Evolutionary conservation across 352 stramenopile species (phyloP).

Genomic region (Phytophthora europaea): DNA sequence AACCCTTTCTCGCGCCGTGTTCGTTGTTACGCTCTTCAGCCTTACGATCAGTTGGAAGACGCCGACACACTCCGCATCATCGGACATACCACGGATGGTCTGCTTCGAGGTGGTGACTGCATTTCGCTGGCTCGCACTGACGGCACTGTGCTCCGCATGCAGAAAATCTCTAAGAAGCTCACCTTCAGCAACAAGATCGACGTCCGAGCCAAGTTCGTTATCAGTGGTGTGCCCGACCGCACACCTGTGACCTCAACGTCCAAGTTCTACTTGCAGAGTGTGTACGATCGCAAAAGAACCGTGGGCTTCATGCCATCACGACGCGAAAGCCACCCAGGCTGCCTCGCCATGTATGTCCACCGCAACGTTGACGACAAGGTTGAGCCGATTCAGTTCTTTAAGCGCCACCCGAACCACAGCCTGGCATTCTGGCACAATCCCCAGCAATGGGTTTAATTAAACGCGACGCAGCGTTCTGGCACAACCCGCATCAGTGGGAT

Average conservation of each 20-base stretch:
- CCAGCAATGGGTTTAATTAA: constrained; percentile 38
- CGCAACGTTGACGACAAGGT: constrained; percentile 63
- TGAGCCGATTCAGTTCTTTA: constrained; percentile 76
- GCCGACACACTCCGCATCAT: constrained; percentile 69
- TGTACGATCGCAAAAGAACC: constrained; percentile 76
- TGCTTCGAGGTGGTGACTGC: constrained; percentile 66
- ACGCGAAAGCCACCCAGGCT: constrained; percentile 46
- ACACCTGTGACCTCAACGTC: constrained; percentile 68
- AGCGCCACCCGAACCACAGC: constrained; percentile 38
- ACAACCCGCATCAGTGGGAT: background rate
- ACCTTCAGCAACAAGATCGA: constrained; percentile 76
- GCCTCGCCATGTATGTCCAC: constrained; percentile 67
- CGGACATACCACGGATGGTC: constrained; percentile 61
- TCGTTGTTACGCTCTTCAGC: constrained; percentile 46
- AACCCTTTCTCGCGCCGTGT: constrained; percentile 70
- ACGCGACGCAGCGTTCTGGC: background rate
- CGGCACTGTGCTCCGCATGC: constrained; percentile 65
- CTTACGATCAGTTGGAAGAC: constrained; percentile 45
- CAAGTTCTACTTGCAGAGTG: constrained; percentile 78
- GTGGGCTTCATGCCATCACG: constrained; percentile 66
- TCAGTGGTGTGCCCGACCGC: constrained; percentile 69
- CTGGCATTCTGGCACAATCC: constrained; percentile 25
- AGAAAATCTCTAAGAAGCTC: constrained; percentile 73
- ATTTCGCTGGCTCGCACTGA: constrained; percentile 69
- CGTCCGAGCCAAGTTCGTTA: constrained; percentile 71